Evolutionary conservation across 306 rosid species (phyloP), one percentile per base, ranked within the genome.

Genomic region (Acmispon strigosus): DNA sequence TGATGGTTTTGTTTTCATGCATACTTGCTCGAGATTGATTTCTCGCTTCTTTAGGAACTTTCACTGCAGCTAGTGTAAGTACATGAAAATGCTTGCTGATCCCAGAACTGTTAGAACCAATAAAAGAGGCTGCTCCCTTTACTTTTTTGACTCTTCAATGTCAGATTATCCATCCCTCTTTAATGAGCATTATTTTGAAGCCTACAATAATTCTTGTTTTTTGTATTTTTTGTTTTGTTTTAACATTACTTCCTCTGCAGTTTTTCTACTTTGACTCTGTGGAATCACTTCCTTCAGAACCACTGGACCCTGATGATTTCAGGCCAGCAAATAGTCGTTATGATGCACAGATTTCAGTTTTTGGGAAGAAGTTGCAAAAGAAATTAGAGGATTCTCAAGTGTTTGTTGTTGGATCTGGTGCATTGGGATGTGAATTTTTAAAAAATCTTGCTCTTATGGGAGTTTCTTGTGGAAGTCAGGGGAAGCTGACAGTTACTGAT

Each of bases 301-400:
- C 89, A 41, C 69, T 89, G 76, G 96, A 87, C 47, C 72, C 96
- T 51, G 79, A 72, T 86, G 97, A 91, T 55, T 83, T 87, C n/a
- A 86, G 82, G 52, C 97, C 99, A 48, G 59, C 84, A 63, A 86
- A 89, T 78, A 76, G 96, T 72, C 97, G 97, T 22, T 94, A 94
- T 73, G 99, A 94, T 73, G 97, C 99, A 44, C 99, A 94, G 75
- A 94, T 94, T 83, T 94, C 99, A 37, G 99, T 94, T 65, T 91
- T 94, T 83, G 99, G 99, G 41, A 86, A 82, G 16, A 89, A 83
- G 78, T 82, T 94, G 18, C 99, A 94, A 87, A 86, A 87, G 87
- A 94, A 90, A 69, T 79, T 94, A 69, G 99, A 94, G 76, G 97
- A 83, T 58, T 89, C 97, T 50, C 34, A 72, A 70, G 85, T 86